Conservation (phyloP, 768 basidiomycete species). For the Nevesoporus exiguus region DNA sequence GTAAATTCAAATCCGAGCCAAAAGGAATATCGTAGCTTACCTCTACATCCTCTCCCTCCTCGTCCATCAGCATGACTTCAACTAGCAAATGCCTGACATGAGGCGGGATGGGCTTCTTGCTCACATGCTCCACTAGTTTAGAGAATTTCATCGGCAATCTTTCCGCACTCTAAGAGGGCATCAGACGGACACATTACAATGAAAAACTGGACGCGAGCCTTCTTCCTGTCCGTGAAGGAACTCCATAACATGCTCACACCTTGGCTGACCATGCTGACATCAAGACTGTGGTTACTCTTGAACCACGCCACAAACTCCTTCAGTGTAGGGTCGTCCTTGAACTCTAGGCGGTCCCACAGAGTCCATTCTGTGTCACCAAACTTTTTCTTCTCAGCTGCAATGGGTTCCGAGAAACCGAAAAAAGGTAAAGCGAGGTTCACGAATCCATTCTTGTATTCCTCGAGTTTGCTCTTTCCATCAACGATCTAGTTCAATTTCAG, state of each 20-base stretch:
- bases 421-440: slow-evolving; percentile 96
- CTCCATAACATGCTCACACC: slow-evolving; percentile 99
- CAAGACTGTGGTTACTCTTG: slow-evolving; percentile 76
- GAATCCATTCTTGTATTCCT: slow-evolving; percentile 98
- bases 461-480: slow-evolving; percentile 90
- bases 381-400: slow-evolving; percentile 84
- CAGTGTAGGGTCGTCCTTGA: slow-evolving; percentile 85
- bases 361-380: slow-evolving; percentile 92
- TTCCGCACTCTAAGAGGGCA: slow-evolving; percentile 68
- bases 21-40: slow-evolving; percentile 36
- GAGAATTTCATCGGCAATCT: slow-evolving; percentile 87
- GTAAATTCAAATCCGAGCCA: not conserved
- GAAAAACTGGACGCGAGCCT: slow-evolving; percentile 46
- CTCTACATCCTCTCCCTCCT: slow-evolving; percentile 93
- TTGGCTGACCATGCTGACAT: slow-evolving; percentile 93
- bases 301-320: slow-evolving; percentile 84
- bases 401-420: slow-evolving; percentile 98
- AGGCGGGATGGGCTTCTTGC: slow-evolving; percentile 88
- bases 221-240: slow-evolving; percentile 88
- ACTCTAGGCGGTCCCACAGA: slow-evolving; percentile 96
- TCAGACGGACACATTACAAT: slow-evolving; percentile 3
- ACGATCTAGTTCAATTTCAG: slow-evolving; percentile 62
- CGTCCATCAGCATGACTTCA: slow-evolving; percentile 93
- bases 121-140: slow-evolving; percentile 87
- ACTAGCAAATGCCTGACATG: slow-evolving; percentile 83